phyloP scores from a whole-genome alignment of 1,139 yeast genomes.

The Geotrichum restrictum region DNA sequence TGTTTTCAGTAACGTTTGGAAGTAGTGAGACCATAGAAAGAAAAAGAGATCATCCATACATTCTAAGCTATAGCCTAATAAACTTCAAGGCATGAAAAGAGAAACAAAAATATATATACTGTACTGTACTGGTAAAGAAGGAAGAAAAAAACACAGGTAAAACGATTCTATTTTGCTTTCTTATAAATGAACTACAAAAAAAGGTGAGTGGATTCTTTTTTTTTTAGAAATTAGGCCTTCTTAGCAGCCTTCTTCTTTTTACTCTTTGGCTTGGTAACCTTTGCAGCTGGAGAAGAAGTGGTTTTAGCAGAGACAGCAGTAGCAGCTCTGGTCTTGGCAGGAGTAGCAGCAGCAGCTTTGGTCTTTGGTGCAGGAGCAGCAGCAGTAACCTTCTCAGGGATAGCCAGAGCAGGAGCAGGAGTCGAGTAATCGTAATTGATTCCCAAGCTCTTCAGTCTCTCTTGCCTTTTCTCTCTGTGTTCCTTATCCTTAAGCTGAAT shows the following conservation, averaged over 20 bases:
- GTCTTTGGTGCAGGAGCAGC: neutral
- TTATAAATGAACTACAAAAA: neutral
- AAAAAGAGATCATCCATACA: neutral
- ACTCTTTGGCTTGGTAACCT: neutral
- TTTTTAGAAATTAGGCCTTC: slow-evolving; percentile 1
- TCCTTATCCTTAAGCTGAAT: slow-evolving; percentile 50
- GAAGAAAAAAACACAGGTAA: neutral
- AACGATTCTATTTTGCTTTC: neutral
- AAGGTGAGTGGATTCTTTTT: neutral
- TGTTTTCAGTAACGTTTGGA: slow-evolving; percentile 66
- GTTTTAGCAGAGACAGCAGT: neutral
- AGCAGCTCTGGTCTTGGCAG: neutral
- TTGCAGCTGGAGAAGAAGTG: neutral
- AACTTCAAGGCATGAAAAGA: neutral
- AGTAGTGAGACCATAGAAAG: slow-evolving; percentile 22
- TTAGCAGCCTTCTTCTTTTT: slow-evolving; percentile 3
- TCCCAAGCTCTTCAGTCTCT: slow-evolving; percentile 51
- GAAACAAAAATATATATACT: too few relatives aligned
- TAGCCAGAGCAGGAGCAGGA: slow-evolving; percentile 15
- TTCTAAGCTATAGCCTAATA: neutral
- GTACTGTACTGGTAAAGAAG: too few relatives aligned
- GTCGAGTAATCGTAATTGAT: slow-evolving; percentile 42
- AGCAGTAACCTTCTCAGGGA: neutral
- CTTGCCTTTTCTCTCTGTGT: slow-evolving; percentile 46
- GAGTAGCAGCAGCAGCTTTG: too few relatives aligned